Evolutionary conservation across 2,329 filamentous ascomycete species (phyloP).

Genomic region (Orbilia brochopaga): DNA sequence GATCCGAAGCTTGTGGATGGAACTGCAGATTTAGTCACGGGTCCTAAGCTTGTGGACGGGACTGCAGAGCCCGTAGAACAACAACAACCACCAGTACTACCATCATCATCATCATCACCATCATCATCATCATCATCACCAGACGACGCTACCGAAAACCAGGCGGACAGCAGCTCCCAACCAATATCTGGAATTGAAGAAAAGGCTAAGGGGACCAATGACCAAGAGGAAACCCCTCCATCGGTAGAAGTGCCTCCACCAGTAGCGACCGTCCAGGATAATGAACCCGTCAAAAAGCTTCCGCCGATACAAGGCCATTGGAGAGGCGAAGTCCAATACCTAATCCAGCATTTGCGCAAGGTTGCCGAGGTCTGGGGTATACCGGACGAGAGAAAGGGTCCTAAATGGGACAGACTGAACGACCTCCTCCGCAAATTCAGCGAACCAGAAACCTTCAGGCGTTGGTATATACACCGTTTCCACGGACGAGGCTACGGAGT

Average conservation of each 20-base stretch:
- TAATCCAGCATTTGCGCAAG: slow-evolving; percentile 4
- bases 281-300: not conserved
- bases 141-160: too few species aligned
- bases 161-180: too few species aligned
- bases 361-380: slow-evolving; percentile 1
- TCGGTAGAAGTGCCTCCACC: not conserved
- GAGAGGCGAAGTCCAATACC: slow-evolving; percentile 21
- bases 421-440: slow-evolving; percentile 19
- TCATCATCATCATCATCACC: too few species aligned
- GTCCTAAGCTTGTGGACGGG: too few species aligned
- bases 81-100: too few species aligned
- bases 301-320: slow-evolving; percentile 3
- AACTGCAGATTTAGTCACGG: too few species aligned
- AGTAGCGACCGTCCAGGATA: not conserved
- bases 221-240: not conserved
- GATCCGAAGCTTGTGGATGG: too few species aligned
- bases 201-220: not conserved
- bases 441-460: not conserved
- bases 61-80: too few species aligned
- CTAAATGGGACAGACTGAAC: slow-evolving; percentile 28
- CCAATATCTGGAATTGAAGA: too few species aligned
- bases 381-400: slow-evolving; percentile 4
- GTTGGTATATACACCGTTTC: slow-evolving; percentile 8
- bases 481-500: not conserved
- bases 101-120: too few species aligned